Percentiles rank a stretch among this genome's conserved stretches.
Conservation (phyloP, 495 filamentous ascomycete genomes). For the Aspergillus steynii region DNA sequence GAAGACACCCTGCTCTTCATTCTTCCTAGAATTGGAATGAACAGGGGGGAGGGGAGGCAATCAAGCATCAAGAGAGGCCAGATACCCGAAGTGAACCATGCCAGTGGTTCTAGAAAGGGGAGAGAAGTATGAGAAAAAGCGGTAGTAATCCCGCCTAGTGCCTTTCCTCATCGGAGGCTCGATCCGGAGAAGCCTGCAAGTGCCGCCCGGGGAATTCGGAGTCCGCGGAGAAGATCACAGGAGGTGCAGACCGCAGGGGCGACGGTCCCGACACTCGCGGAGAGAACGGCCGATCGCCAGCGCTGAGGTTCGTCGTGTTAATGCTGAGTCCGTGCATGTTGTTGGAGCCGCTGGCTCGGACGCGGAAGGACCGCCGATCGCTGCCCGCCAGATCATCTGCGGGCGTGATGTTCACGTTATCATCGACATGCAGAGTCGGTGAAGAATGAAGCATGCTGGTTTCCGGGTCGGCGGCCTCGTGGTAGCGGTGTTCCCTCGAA, state of each 20-base stretch:
- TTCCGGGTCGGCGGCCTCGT: slow-evolving; percentile 28
- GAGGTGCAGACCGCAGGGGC: slow-evolving; percentile 37
- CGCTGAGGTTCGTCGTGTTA: slow-evolving; percentile 35
- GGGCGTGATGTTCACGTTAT: slow-evolving; percentile 32
- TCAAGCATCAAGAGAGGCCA: neutral
- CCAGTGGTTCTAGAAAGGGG: slow-evolving; percentile 8
- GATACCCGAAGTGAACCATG: slow-evolving; percentile 5
- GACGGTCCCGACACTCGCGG: slow-evolving; percentile 20
- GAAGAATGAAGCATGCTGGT: slow-evolving; percentile 22
- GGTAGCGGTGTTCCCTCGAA: slow-evolving; percentile 29
- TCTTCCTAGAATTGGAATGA: neutral
- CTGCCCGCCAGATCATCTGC: slow-evolving; percentile 22
- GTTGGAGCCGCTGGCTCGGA: slow-evolving; percentile 37
- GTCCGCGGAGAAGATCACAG: slow-evolving; percentile 34
- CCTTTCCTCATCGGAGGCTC: slow-evolving; percentile 9
- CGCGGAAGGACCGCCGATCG: slow-evolving; percentile 38
- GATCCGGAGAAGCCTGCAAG: slow-evolving; percentile 22
- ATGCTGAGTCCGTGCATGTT: slow-evolving; percentile 32
- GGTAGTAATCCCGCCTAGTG: slow-evolving; percentile 8
- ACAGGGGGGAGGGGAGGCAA: neutral
- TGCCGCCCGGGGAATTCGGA: slow-evolving; percentile 23
- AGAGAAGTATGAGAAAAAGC: neutral
- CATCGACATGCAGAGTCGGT: slow-evolving; percentile 21
- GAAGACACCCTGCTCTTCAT: neutral
- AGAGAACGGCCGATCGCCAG: slow-evolving; percentile 27